phyloP scores from a whole-genome alignment of 1,139 yeast genomes.

The Yamadazyma siamensis region DNA sequence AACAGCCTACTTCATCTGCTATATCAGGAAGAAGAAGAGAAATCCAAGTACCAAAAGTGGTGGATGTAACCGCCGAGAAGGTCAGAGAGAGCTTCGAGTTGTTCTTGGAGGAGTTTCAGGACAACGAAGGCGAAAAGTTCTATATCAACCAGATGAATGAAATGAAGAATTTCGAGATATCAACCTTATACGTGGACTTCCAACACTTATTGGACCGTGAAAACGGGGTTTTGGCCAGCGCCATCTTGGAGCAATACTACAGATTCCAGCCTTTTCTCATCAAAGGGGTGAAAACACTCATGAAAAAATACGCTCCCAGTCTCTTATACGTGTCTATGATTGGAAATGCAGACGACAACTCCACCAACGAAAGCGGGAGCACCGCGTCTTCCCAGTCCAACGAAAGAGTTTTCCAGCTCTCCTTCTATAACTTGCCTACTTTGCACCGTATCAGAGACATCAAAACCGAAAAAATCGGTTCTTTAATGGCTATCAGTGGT shows the following conservation, averaged over 20 bases:
- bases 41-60: constrained; percentile 77
- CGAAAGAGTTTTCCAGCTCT: constrained; percentile 82
- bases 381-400: constrained; percentile 34
- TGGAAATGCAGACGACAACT: constrained; percentile 19
- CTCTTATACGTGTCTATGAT: constrained; percentile 51
- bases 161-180: constrained; percentile 71
- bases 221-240: constrained; percentile 86
- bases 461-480: constrained; percentile 85
- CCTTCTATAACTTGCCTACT: constrained; percentile 84
- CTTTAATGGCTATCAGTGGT: constrained; percentile 82
- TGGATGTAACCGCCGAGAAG: constrained; percentile 89
- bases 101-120: constrained; percentile 64
- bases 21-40: constrained; percentile 47
- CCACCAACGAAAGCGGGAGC: constrained; percentile 16
- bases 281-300: constrained; percentile 68
- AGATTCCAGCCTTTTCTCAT: constrained; percentile 85
- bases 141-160: constrained; percentile 81
- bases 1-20: constrained; percentile 15
- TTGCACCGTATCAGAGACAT: constrained; percentile 85
- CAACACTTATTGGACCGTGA: constrained; percentile 73
- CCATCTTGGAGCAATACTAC: constrained; percentile 87
- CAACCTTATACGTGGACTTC: constrained; percentile 83
- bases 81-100: constrained; percentile 88
- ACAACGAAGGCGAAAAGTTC: constrained; percentile 39
- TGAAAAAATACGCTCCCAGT: constrained; percentile 74